Conservation (phyloP, 2,329 filamentous ascomycete species). For the Penicillium sp. region DNA sequence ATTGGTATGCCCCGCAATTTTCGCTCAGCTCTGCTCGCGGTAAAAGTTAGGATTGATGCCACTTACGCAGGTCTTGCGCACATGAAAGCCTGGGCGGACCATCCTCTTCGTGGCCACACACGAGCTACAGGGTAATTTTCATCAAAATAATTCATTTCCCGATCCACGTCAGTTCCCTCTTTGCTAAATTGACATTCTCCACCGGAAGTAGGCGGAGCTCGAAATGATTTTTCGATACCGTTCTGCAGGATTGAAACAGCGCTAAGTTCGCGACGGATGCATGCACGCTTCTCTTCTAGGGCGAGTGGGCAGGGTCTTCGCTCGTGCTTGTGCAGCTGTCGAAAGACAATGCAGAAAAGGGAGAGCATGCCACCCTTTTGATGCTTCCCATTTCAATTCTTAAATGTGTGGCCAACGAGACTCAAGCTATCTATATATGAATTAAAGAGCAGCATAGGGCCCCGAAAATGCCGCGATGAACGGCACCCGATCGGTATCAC, state of each 20-base stretch:
- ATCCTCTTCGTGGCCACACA: neutral
- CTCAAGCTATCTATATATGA: neutral
- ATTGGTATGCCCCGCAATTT: neutral
- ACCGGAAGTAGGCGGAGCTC: neutral
- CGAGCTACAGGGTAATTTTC: neutral
- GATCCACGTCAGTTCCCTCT: neutral
- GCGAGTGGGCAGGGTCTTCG: neutral
- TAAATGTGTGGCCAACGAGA: neutral
- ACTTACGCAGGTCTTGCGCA: neutral
- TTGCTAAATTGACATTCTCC: neutral
- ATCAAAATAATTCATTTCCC: neutral
- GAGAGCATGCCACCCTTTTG: neutral
- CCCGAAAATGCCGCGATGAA: neutral
- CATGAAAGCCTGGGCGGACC: too few species aligned
- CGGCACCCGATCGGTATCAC: neutral
- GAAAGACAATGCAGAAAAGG: neutral
- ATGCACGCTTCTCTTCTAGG: constrained; percentile 2
- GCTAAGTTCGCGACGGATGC: neutral
- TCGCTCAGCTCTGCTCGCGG: neutral
- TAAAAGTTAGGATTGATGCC: too few species aligned
- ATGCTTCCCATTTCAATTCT: neutral
- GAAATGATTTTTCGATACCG: neutral
- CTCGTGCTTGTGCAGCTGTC: neutral
- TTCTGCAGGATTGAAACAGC: constrained; percentile 13
- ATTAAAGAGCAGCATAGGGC: neutral